These are phyloP conservation scores for Phytopythium boreale DNA, from an alignment of 352 stramenopile species.

Conservation along the genomic window DNA sequence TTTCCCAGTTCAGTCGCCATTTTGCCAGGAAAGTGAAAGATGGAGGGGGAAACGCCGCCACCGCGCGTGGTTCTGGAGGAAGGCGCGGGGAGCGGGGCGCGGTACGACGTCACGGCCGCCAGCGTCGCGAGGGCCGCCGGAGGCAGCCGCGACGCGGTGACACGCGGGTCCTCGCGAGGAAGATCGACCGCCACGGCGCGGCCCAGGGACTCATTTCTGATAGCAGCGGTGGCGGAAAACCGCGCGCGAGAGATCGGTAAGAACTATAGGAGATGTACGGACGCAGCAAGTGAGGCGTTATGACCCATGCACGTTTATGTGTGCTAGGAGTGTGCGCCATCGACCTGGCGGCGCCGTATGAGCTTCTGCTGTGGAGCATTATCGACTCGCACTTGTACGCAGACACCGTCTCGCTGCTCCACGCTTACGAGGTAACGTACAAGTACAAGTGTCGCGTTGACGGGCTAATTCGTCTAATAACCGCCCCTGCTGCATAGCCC, in stretches of 20 bases:
- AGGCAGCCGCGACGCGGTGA: conserved; percentile 8
- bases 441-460: not conserved
- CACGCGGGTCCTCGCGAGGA: conserved; percentile 18
- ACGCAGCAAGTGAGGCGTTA: not conserved
- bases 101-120: conserved; percentile 30
- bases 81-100: conserved; percentile 16
- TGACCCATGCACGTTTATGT: not conserved
- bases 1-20: conserved; percentile 14
- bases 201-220: conserved; percentile 42
- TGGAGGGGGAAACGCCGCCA: conserved; percentile 10
- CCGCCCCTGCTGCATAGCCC: conserved; percentile 24
- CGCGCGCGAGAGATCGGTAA: conserved; percentile 57
- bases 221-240: conserved; percentile 57
- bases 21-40: conserved; percentile 13
- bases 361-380: conserved; percentile 73
- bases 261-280: not conserved
- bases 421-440: conserved; percentile 55
- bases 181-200: conserved; percentile 13
- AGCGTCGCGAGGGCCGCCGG: conserved; percentile 12
- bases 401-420: conserved; percentile 63
- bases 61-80: conserved; percentile 34
- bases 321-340: conserved; percentile 62
- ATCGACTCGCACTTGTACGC: conserved; percentile 78
- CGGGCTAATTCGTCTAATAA: not conserved
- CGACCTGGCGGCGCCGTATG: conserved; percentile 64